phyloP scores from a whole-genome alignment of 2,329 filamentous ascomycete genomes.

The Colletotrichum cereale region DNA sequence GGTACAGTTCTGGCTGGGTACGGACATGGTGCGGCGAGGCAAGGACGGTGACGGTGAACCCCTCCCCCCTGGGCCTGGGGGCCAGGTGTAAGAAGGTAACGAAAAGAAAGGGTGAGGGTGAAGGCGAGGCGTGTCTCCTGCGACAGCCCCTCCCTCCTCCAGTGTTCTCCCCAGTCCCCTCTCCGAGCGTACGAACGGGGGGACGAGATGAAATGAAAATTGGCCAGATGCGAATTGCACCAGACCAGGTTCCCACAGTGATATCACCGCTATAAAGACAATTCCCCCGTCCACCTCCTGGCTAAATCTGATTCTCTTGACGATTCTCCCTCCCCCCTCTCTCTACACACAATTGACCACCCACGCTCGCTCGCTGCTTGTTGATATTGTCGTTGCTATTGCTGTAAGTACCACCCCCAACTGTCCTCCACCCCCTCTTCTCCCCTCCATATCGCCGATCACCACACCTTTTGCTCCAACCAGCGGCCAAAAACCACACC shows the following conservation, averaged over 20 bases:
- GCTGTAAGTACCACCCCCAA: conserved; percentile 27
- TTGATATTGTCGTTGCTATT: conserved; percentile 21
- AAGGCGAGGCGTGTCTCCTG: conserved; percentile 10
- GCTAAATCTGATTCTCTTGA: background rate
- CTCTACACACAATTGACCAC: conserved; percentile 10
- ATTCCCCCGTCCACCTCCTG: conserved; percentile 30
- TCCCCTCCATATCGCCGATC: conserved; percentile 26
- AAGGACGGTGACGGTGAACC: conserved; percentile 14
- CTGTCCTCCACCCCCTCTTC: background rate
- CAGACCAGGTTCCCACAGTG: conserved; percentile 39
- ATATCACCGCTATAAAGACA: conserved; percentile 41
- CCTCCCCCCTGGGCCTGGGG: background rate
- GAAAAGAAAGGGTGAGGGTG: background rate
- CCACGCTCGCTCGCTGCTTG: conserved; percentile 28
- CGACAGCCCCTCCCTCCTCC: conserved; percentile 13
- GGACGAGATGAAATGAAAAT: conserved; percentile 40
- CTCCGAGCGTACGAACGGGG: conserved; percentile 26
- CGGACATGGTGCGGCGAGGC: background rate
- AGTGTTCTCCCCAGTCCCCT: background rate
- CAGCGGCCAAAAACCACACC: background rate
- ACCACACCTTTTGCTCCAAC: conserved; percentile 25
- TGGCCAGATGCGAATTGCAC: conserved; percentile 36
- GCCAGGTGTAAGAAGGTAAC: background rate
- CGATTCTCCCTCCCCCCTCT: conserved; percentile 14
- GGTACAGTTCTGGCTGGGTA: background rate